Percentiles rank a stretch among this genome's conserved stretches.
These are phyloP conservation scores for Populus hybrid DNA, from an alignment of 441 rosid genomes.

Conservation along the genomic window DNA sequence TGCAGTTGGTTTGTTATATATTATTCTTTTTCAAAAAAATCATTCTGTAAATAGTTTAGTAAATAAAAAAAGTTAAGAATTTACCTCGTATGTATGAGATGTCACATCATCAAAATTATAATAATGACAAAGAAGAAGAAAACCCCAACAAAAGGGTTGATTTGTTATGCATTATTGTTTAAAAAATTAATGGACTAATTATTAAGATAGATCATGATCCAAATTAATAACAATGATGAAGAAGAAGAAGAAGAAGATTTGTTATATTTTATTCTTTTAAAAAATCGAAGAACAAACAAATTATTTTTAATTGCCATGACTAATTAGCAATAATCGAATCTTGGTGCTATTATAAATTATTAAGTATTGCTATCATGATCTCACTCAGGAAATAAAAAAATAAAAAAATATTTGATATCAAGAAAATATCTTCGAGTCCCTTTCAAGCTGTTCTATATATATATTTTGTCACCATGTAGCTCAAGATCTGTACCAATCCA, in stretches of 20 bases:
- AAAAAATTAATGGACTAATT: too few relatives aligned
- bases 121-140: too few relatives aligned
- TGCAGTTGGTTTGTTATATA: too few relatives aligned
- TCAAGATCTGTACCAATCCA: neutral
- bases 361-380: neutral
- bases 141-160: too few relatives aligned
- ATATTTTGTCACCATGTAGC: neutral
- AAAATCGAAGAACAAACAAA: neutral
- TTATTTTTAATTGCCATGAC: neutral
- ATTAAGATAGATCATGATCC: neutral
- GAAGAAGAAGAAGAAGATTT: neutral
- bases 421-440: neutral
- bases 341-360: neutral
- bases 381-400: neutral
- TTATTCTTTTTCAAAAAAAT: too few relatives aligned
- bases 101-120: too few relatives aligned
- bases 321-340: slow-evolving; percentile 9
- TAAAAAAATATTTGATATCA: neutral
- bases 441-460: neutral
- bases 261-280: too few relatives aligned
- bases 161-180: too few relatives aligned
- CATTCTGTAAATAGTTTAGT: too few relatives aligned
- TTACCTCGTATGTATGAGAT: too few relatives aligned
- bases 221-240: too few relatives aligned
- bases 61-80: too few relatives aligned